A percentile compares a stretch with the other conserved stretches of the same genome.
phyloP scores from a whole-genome alignment of 257 asterid genomes.

The Buddleja alternifolia region DNA sequence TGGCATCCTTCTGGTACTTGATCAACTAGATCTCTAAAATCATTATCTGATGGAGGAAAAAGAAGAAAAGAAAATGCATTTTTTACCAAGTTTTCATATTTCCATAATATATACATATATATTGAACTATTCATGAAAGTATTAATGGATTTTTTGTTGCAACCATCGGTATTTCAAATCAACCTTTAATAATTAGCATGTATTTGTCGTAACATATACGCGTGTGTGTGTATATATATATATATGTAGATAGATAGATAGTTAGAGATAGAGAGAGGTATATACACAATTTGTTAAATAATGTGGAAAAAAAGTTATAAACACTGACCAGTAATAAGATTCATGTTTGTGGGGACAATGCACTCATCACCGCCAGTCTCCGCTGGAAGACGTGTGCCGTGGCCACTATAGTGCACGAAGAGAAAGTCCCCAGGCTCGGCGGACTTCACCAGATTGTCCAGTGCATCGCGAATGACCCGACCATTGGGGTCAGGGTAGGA shows the following conservation, averaged over 20 bases:
- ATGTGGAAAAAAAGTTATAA: not conserved
- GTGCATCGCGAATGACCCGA: constrained; percentile 74
- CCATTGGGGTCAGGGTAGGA: constrained; percentile 64
- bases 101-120: no score
- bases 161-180: no score
- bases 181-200: no score
- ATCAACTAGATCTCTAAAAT: constrained; percentile 89
- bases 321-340: constrained; percentile 75
- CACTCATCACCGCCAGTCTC: constrained; percentile 97
- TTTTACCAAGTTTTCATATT: not conserved
- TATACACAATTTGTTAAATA: no score
- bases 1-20: constrained; percentile 78
- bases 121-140: no score
- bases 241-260: no score
- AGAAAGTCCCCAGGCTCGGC: constrained; percentile 69
- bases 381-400: constrained; percentile 98
- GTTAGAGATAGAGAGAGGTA: no score
- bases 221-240: no score
- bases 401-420: constrained; percentile 96
- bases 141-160: no score
- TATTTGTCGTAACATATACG: no score
- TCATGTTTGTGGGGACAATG: constrained; percentile 92
- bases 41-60: constrained; percentile 68
- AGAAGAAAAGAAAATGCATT: not conserved
- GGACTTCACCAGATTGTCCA: constrained; percentile 63